Evolutionary conservation across 1,284 basidiomycete genomes (phyloP), one percentile per base, ranked within the genome.

Genomic region (Cerrena zonata): DNA sequence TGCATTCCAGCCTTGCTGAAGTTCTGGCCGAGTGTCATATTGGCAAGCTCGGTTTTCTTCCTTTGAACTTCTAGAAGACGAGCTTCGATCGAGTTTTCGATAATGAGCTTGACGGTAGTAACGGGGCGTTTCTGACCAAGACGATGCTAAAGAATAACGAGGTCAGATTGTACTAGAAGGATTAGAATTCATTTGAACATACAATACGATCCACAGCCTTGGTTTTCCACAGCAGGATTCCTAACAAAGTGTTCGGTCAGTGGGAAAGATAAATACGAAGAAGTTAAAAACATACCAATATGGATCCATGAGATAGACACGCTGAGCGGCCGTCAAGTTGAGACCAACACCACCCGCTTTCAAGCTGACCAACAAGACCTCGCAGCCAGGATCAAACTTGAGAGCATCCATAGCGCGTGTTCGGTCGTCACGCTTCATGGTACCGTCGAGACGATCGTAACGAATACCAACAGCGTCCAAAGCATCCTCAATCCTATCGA

Each of bases 181-280:
- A 19, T 19, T n/a, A 36, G 34, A 39, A 39, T 21, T 39, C 41
- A 44, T 51, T 46, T 25, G 38, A 24, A 73, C 78, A 68, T 52
- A 84, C 88, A 61, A 95, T 93, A 54, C 94, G 84, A 75, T 96
- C 89, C 49, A 95, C 91, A 21, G 93, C 93, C 69, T n/a, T 96
- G 94, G 62, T 94, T 92, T 73, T 97, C 94, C 5, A 96, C 94
- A 11, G 93, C 93, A 18, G 94, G 94, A 63, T 97, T 97, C 91
- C 90, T 92, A 61, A 19, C 4, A 7, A 27, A 22, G 13, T 21
- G 19, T 3, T 40, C 2, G 25, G 5, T 2, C 13, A 3, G 3
- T 22, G 56, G 23, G 24, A 37, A 4, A 42, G n/a, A 30, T 13
- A 42, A 34, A 44, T 13, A 44, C 37, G 23, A 50, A 52, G 34